Base-by-base conservation (phyloP, 140 eudicot species). In the Stevia rebaudiana region DNA sequence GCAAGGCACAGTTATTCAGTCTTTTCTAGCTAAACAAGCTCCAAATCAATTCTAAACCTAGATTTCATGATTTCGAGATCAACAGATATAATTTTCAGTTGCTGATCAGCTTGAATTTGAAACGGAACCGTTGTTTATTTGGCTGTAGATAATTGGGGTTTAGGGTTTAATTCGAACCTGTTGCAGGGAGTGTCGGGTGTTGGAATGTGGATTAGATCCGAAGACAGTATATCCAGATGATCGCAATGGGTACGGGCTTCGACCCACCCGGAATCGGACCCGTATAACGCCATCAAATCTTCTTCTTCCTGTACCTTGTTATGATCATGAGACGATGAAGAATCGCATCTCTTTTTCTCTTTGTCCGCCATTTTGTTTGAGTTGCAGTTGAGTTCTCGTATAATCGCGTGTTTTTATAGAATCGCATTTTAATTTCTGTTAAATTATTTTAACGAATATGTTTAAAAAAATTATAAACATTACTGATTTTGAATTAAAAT, bases 201-300 rank as follows among this genome's bases (percentile, higher is more conserved):
- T 2, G 98, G 98, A 39, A 91, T 91, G 72, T 91, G 98, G 46
- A 73, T 31, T 18, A 84, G 95, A 76, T 85, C 98, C 30, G 87
- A 70, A 35, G 85, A 78, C 2, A 87, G 68, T 1, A 77, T 71
- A 57, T n/a, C 69, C 13, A 87, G 69, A 68, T 87, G 96, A 52
- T 91, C 96, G 76, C 98, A 91, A 68, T 79, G 84, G 10, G 89
- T 91, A 43, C 87, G 83, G 72, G 95, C 95, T 75, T 87, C 98
- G 33, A 91, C 98, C 98, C 96, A 87, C 28, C 98, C 96, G 65
- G 95, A 78, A 61, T 80, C 98, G 35, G 90, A 84, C 52, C 91
- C 95, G 39, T 69, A 73, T 21, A 81, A 35, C 24, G 48, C 56
- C 64, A 79, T 49, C 54, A 55, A 9, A 69, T 61, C 79, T 22